Base-by-base conservation (phyloP, 163 green algal genomes). In the Prototheca stagnorum region DNA sequence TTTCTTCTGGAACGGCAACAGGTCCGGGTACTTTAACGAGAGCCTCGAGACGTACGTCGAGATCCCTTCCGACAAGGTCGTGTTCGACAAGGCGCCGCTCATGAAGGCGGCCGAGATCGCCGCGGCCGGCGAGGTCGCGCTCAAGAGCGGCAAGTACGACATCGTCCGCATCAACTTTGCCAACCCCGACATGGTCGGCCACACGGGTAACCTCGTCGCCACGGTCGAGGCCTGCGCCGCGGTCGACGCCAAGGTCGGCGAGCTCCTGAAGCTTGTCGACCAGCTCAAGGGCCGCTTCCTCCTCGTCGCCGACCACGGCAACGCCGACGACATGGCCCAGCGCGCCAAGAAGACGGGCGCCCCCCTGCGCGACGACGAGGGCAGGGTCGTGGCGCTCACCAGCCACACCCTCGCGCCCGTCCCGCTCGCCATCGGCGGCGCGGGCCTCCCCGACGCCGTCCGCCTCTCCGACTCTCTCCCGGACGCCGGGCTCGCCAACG, bases 1-100 rank as follows among this genome's bases (percentile, higher is more conserved):
- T 21, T 96, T 95, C 70, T 96, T 96, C 74, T 96, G 87, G 54
- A 95, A 95, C 59, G 87, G 87, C 59, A 96, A 96, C 77, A 74
- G 86, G 45, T 84, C 64, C 11, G 87, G 86, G 14, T 93, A 92
- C 66, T 88, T 95, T 54, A 65, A 95, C 55, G 68, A 79, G 51
- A 70, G 81, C 16, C 52, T 87, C 50, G 87, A 96, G 75, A 93
- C 78, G 8, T 96, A 91, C 56, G 59, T 93, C 16, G 85, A 95
- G 48, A 62, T 69, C 35, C 61, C 53, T 16, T 84, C 62, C 2
- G 87, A 96, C 70, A 83, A 80, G 21, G 60, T 88, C 7, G 63
- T 78, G 25, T 95, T 95, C 75, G 90, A 93, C 57, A 42, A 93
- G 77, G 50, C 53, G 37, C 87, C 87, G 0, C 65, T 78, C 21